Evolutionary conservation across 2,329 filamentous ascomycete species (phyloP), one percentile per base, ranked within the genome.

Genomic region (Penicillium nordicum): DNA sequence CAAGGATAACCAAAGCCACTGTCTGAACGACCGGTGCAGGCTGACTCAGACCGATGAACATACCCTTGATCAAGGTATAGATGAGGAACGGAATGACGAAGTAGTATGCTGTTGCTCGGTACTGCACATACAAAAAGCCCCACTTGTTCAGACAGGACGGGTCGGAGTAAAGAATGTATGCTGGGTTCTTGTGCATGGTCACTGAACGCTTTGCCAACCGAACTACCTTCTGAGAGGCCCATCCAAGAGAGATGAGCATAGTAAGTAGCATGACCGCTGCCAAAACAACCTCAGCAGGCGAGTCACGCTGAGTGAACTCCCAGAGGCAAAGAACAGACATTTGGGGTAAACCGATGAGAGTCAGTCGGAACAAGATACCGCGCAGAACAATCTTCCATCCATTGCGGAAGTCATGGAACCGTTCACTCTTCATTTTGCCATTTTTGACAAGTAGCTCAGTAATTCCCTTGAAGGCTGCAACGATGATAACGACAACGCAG

Each of bases 71-170:
- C n/a, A 97, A 72, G 37, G 88, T 85, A 74, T 97, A 96, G 51
- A 78, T 75, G 55, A 97, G 80, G 51, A 88, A 78, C 0, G 91
- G 90, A 36, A 95, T 84, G 66, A 97, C 90, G 75, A 93, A 97
- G 80, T 95, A 97, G 82, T 96, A 97, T 38, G 92, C 91, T 2
- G 92, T 93, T 38, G 93, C 93, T 68, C 93, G 89, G 82, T 96
- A 97, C 74, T 96, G 92, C 40, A 97, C 91, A 72, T 97, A 97
- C 63, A 97, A 84, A 80, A 97, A 97, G 23, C 93, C 93, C 93
- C 92, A 97, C 78, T 96, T 96, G 84, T 97, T 96, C 62, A 97
- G 84, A 51, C 89, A 88, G 61, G 90, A 84, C n/a, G 92, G 92
- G 68, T 97, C 92, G 2, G 93, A 96, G 79, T 95, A 97, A 60